Base-by-base conservation (phyloP, 2,329 filamentous ascomycete species). In the Neofusicoccum sp. region DNA sequence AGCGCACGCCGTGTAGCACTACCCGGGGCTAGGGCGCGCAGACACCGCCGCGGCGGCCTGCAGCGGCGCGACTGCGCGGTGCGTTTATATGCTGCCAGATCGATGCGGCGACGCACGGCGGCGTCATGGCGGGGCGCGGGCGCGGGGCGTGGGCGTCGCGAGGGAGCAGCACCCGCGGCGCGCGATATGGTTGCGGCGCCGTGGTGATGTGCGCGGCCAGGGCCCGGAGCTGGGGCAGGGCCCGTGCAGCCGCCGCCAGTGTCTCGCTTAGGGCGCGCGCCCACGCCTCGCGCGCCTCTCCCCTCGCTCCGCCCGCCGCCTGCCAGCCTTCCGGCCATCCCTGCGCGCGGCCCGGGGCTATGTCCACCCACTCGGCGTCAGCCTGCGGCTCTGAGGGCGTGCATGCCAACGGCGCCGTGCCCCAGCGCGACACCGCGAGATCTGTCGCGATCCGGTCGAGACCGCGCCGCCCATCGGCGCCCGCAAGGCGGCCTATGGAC, bases 241-340 rank as follows among this genome's bases (percentile, higher is more conserved):
- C 61, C 31, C 31, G 49, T 62, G 60, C 48, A 62, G 60, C 60
- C 60, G 60, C 60, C 48, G 60, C 60, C 60, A 54, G 60, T 62
- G 61, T 62, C 61, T 62, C 61, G 61, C 61, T 62, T 62, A 62
- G 37, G n/a, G 22, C 22, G 22, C 22, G 22, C 22, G 22, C 22
- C 48, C 16, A 48, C 45, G 22, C 44, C 22, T 44, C 36, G 41
- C 41, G 29, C 41, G 58, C 47, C 59, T 44, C 43, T 62, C 60
- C 60, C 60, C 60, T 56, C 48, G 50, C 61, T 56, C 61, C 61
- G 49, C 28, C 14, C 61, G 39, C 61, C 60, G 48, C 41, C 43
- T 28, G 31, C 56, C 61, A 56, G 49, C 49, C 44, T 49, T 43
- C 60, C 50, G 61, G 56, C 22, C 14, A 29, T 41, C 50, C 44